phyloP scores from a whole-genome alignment of 179 eudicot species.

The Spergularia azorica region DNA sequence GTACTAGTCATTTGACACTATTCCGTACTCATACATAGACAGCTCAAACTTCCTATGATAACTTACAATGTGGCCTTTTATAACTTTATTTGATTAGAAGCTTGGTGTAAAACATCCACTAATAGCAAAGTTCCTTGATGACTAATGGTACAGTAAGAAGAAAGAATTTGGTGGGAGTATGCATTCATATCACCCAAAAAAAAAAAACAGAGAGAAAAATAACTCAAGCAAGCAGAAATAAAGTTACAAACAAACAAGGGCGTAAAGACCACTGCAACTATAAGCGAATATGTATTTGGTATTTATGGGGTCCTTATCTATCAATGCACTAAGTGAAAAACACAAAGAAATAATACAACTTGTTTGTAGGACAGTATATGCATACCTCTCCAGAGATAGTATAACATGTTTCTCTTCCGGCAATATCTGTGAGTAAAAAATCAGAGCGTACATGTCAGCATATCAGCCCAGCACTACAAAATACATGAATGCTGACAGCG shows the following conservation, averaged over 20 bases:
- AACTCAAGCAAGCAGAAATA: too few species aligned
- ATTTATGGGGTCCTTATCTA: neutral
- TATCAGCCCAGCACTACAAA: neutral
- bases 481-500: neutral
- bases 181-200: too few species aligned
- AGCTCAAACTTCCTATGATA: too few species aligned
- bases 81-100: too few species aligned
- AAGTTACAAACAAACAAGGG: neutral
- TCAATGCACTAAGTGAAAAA: neutral
- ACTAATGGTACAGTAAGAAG: too few species aligned
- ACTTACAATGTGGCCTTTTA: too few species aligned
- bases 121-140: too few species aligned
- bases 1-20: too few species aligned
- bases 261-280: neutral
- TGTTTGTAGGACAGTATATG: neutral
- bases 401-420: constrained; percentile 39
- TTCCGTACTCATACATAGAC: too few species aligned
- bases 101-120: too few species aligned
- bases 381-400: constrained; percentile 44
- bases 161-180: too few species aligned
- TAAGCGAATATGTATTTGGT: neutral
- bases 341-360: neutral
- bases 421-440: constrained; percentile 25
- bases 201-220: too few species aligned
- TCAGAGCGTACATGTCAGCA: neutral